phyloP scores from a whole-genome alignment of 1,139 yeast species.

The Candida sp. region DNA sequence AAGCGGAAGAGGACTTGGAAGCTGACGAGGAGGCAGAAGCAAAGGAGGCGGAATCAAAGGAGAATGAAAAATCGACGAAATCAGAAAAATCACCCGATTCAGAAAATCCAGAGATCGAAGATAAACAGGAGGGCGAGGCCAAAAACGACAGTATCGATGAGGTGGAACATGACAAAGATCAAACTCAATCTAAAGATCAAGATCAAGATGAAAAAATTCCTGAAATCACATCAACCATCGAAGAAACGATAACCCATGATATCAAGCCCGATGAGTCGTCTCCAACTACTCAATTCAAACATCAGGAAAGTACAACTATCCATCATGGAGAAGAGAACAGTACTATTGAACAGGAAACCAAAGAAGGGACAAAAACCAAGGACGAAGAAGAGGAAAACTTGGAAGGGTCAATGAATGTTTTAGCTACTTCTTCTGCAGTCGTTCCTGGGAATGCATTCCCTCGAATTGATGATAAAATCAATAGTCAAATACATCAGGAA shows the following conservation, averaged over 20 bases:
- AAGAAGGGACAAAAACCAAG: not conserved
- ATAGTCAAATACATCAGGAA: slow-evolving; percentile 17
- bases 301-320: not conserved
- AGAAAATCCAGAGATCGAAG: not conserved
- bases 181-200: not conserved
- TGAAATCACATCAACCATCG: not conserved
- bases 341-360: slow-evolving; percentile 1
- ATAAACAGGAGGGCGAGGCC: not conserved
- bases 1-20: slow-evolving; percentile 2
- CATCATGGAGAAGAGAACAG: not conserved
- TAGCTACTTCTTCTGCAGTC: not conserved
- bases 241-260: not conserved
- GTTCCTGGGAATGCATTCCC: slow-evolving; percentile 1
- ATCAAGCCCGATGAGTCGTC: not conserved
- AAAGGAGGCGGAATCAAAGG: not conserved
- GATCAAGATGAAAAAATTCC: not conserved
- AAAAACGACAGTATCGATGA: not conserved
- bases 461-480: slow-evolving; percentile 8
- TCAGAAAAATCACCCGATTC: not conserved
- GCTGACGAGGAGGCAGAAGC: not conserved
- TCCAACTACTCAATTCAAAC: not conserved
- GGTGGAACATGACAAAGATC: not conserved
- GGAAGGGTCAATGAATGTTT: slow-evolving; percentile 1
- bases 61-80: not conserved
- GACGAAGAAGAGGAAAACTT: not conserved